Evolutionary conservation across 306 rosid species (phyloP).

Genomic region (Rubus idaeus): DNA sequence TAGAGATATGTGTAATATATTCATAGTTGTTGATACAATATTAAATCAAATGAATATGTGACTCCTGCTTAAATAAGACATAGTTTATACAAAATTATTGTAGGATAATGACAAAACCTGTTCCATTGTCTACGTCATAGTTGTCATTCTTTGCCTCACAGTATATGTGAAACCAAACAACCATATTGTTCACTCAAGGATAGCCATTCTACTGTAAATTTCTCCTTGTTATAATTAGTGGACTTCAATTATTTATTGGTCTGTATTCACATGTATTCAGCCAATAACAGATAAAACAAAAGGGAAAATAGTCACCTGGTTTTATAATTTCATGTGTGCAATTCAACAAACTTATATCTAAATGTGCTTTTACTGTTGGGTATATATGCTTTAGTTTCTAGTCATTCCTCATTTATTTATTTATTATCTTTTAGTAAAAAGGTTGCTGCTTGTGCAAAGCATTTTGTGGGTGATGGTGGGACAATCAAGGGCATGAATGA

Average conservation of each 20-base stretch:
- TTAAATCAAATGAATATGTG: background rate
- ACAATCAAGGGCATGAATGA: slow-evolving; percentile 79
- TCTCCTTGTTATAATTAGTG: background rate
- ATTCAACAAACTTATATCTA: background rate
- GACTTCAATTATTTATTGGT: background rate
- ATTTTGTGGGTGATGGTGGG: slow-evolving; percentile 98
- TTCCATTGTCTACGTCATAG: background rate
- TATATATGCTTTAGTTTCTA: slow-evolving; percentile 6
- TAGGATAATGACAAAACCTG: background rate
- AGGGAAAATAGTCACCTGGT: background rate
- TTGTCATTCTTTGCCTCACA: background rate
- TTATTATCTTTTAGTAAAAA: slow-evolving; percentile 51
- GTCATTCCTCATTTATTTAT: slow-evolving; percentile 5
- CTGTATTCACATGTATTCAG: background rate
- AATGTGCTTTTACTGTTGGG: background rate
- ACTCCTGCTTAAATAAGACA: background rate
- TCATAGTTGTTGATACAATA: background rate
- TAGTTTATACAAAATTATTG: background rate
- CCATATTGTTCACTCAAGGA: background rate
- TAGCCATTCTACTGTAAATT: background rate
- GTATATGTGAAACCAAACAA: background rate
- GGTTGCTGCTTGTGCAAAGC: slow-evolving; percentile 98
- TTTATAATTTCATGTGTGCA: background rate
- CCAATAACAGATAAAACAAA: background rate
- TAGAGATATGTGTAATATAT: background rate